Conservation (phyloP, 768 basidiomycete genomes). For the Pholiota molesta region DNA sequence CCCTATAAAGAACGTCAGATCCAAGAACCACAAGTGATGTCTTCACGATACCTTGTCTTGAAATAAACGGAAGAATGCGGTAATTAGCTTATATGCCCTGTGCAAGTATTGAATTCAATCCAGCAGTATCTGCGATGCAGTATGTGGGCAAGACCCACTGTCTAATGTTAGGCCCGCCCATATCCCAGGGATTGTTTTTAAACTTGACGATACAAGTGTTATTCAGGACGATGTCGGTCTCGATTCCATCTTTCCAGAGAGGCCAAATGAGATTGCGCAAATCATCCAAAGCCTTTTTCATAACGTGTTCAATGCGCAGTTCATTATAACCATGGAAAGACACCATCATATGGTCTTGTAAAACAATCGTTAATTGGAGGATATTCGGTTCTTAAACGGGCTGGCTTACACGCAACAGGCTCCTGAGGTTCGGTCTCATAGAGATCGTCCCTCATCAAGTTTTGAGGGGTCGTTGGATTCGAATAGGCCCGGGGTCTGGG, state of each 20-base stretch:
- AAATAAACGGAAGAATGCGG: constrained; percentile 61
- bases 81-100: constrained; percentile 65
- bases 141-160: constrained; percentile 41
- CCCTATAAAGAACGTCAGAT: constrained; percentile 47
- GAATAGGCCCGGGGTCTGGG: constrained; percentile 33
- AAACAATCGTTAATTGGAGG: background rate
- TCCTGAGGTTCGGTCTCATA: constrained; percentile 13
- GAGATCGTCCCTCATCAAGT: constrained; percentile 17
- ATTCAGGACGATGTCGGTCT: constrained; percentile 43
- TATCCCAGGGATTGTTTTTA: constrained; percentile 67
- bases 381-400: background rate
- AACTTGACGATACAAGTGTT: constrained; percentile 66
- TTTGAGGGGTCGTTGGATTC: constrained; percentile 24
- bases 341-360: constrained; percentile 71
- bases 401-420: constrained; percentile 10
- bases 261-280: constrained; percentile 58
- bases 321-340: constrained; percentile 69
- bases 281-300: constrained; percentile 56
- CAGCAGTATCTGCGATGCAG: constrained; percentile 10
- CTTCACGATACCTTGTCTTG: constrained; percentile 49
- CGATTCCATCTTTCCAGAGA: constrained; percentile 71
- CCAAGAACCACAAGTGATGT: constrained; percentile 4
- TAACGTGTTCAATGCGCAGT: constrained; percentile 57
- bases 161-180: constrained; percentile 53
- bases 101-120: constrained; percentile 2